These are phyloP conservation scores for Gossypium schwendimanii DNA, from an alignment of 441 rosid genomes.

Conservation along the genomic window DNA sequence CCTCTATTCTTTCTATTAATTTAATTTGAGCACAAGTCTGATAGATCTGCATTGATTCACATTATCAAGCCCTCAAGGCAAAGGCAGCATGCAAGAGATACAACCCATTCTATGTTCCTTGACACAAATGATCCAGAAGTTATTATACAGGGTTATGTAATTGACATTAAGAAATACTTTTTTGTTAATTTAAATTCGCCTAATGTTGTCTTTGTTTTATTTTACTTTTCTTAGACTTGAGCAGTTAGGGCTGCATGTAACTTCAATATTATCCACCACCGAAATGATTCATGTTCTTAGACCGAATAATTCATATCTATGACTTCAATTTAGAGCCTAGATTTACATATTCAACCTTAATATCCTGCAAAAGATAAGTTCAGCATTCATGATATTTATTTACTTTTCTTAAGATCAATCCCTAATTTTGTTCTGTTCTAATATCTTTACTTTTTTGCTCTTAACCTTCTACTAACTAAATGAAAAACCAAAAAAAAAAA, in stretches of 20 bases:
- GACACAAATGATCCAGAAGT: neutral
- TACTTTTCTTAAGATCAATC: neutral
- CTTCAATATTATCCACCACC: neutral
- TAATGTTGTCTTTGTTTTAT: neutral
- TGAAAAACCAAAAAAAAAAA: neutral
- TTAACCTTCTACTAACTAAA: no score
- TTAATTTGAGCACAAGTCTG: neutral
- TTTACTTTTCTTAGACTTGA: neutral
- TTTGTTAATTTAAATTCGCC: neutral
- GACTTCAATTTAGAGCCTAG: neutral
- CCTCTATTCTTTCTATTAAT: slow-evolving; percentile 2
- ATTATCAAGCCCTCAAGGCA: neutral
- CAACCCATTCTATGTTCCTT: neutral
- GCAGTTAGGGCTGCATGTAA: neutral
- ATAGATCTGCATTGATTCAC: neutral
- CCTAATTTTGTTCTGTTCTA: neutral
- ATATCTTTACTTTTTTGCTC: no score
- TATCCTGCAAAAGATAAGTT: neutral
- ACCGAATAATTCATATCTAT: neutral
- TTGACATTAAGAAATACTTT: neutral
- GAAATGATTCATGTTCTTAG: neutral
- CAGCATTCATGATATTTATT: neutral
- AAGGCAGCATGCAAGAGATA: neutral
- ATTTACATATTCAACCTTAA: neutral
- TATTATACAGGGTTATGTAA: neutral